Evolutionary conservation across 1,284 basidiomycete species (phyloP).

Genomic region (Ustilago loliicola): DNA sequence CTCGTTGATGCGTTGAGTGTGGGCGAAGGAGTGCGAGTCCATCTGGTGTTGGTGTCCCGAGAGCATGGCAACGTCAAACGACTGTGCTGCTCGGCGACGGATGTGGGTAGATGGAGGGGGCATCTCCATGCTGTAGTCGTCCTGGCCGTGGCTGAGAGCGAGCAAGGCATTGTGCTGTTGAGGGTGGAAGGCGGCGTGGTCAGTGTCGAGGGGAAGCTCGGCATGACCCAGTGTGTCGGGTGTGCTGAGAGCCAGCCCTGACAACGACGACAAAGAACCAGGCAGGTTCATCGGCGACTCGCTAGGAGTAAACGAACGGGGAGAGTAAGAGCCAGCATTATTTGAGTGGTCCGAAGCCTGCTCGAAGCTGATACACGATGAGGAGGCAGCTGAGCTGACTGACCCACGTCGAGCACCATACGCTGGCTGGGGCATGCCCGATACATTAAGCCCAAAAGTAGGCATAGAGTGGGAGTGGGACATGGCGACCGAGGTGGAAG

Average conservation of each 20-base stretch:
- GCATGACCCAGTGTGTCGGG: conserved; percentile 29
- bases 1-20: conserved; percentile 28
- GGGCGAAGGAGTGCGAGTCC: conserved; percentile 11
- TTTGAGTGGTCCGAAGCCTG: conserved; percentile 35
- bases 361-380: conserved; percentile 41
- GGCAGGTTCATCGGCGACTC: conserved; percentile 49
- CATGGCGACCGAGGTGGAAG: conserved; percentile 34
- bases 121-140: conserved; percentile 41
- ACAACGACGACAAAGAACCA: conserved; percentile 45
- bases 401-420: conserved; percentile 39
- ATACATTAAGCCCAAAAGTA: conserved; percentile 14
- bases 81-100: conserved; percentile 45
- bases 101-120: conserved; percentile 34
- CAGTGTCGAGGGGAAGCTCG: conserved; percentile 25
- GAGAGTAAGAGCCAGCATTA: conserved; percentile 37
- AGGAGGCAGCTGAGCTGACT: conserved; percentile 43
- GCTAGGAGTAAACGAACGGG: conserved; percentile 45
- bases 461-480: conserved; percentile 48
- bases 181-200: conserved; percentile 34
- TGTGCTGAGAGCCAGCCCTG: conserved; percentile 47
- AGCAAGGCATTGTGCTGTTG: conserved; percentile 51
- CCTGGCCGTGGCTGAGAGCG: conserved; percentile 43
- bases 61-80: conserved; percentile 50
- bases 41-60: conserved; percentile 32
- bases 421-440: conserved; percentile 20